phyloP scores from a whole-genome alignment of 2,329 filamentous ascomycete species.

The Sclerotinia nivalis region DNA sequence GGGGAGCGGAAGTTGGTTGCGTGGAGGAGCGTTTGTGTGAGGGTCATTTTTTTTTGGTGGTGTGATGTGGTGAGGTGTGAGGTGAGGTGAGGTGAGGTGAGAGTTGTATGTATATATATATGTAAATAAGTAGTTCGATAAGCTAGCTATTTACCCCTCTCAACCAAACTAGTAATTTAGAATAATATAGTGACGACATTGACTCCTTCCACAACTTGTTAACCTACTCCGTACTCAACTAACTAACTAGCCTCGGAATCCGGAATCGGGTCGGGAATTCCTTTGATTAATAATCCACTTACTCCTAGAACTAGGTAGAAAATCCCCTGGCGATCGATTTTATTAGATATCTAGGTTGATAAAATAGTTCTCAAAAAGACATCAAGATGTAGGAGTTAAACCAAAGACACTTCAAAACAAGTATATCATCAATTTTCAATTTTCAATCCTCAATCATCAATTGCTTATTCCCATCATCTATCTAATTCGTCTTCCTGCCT shows the following conservation, averaged over 20 bases:
- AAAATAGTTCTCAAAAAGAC: background rate
- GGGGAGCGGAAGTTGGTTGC: conserved; percentile 62
- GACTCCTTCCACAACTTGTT: no score
- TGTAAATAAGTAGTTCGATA: no score
- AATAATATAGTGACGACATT: no score
- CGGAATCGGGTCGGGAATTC: no score
- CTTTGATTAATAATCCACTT: no score
- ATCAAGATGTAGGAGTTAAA: background rate
- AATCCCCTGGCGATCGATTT: background rate
- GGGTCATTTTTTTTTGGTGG: conserved; percentile 29
- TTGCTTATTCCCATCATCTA: background rate
- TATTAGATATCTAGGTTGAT: background rate
- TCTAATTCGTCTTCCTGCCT: background rate
- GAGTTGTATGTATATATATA: no score
- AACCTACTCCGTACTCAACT: background rate
- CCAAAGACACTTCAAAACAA: background rate
- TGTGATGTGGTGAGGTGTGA: background rate
- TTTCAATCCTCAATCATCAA: background rate
- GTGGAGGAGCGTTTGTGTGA: conserved; percentile 53
- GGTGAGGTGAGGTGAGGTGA: no score
- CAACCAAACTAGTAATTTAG: no score
- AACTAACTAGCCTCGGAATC: background rate
- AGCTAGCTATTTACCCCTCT: no score
- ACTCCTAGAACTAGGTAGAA: no score
- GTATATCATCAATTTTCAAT: conserved; percentile 1